These are phyloP conservation scores for Aspergillus versicolor DNA, from an alignment of 2,329 filamentous ascomycete genomes.

Conservation along the genomic window DNA sequence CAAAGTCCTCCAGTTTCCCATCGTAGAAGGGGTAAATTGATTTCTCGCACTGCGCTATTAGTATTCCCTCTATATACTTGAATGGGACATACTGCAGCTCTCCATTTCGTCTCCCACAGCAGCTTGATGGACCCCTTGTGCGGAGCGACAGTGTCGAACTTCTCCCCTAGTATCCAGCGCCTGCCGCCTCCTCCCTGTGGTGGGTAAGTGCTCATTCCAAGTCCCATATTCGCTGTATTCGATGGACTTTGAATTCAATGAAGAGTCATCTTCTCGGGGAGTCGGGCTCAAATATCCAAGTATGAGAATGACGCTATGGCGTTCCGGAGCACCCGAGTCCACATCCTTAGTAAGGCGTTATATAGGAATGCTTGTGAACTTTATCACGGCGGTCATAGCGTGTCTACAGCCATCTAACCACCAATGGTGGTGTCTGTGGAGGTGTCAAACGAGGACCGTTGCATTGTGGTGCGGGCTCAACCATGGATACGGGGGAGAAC, in stretches of 20 bases:
- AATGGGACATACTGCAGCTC: slow-evolving; percentile 54
- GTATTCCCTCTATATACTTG: not conserved
- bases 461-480: too few species aligned
- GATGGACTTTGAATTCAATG: not conserved
- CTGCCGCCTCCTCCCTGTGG: slow-evolving; percentile 13
- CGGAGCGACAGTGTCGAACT: slow-evolving; percentile 49
- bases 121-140: slow-evolving; percentile 61
- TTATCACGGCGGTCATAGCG: not conserved
- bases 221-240: not conserved
- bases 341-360: too few species aligned
- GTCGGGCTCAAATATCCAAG: not conserved
- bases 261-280: too few species aligned
- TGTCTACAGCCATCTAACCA: too few species aligned
- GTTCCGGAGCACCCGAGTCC: not conserved
- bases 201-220: not conserved
- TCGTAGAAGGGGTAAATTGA: slow-evolving; percentile 75
- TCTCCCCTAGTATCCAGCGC: slow-evolving; percentile 44
- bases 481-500: too few species aligned
- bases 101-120: slow-evolving; percentile 77
- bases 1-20: slow-evolving; percentile 65
- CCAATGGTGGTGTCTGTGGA: too few species aligned
- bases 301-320: not conserved
- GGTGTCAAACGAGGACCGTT: too few species aligned
- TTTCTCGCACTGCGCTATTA: slow-evolving; percentile 50
- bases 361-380: not conserved